Percentiles rank a stretch among this genome's conserved stretches.
Evolutionary conservation across 352 stramenopile species (phyloP).

Genomic region (Nothophytophthora sp.): DNA sequence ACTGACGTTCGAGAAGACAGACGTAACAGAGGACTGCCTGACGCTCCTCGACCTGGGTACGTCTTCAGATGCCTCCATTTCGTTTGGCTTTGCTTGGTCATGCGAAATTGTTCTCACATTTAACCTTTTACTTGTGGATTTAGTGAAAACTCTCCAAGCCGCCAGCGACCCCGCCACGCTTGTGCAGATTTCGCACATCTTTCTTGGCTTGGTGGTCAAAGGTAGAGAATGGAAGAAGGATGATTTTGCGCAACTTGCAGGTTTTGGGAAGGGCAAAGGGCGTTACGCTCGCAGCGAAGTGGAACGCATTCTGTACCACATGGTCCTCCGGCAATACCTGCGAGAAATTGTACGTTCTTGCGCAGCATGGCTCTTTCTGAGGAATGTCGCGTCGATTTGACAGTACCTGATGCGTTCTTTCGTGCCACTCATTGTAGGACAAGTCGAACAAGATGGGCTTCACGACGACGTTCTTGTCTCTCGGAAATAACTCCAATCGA

Average conservation of each 20-base stretch:
- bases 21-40: constrained; percentile 80
- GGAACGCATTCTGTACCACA: constrained; percentile 87
- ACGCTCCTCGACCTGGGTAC: constrained; percentile 61
- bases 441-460: constrained; percentile 84
- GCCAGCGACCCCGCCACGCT: constrained; percentile 66
- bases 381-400: neutral
- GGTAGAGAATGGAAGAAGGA: constrained; percentile 73
- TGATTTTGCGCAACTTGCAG: constrained; percentile 52
- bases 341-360: constrained; percentile 52
- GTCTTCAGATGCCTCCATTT: too few relatives aligned
- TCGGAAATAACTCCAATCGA: constrained; percentile 50
- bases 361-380: neutral
- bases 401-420: neutral
- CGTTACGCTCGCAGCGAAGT: constrained; percentile 79
- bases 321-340: constrained; percentile 86
- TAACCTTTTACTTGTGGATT: constrained; percentile 1
- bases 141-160: constrained; percentile 65
- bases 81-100: neutral
- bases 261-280: constrained; percentile 72
- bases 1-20: constrained; percentile 65
- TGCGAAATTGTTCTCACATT: neutral
- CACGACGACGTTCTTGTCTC: constrained; percentile 78
- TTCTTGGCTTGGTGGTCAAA: constrained; percentile 66
- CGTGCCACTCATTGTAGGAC: constrained; percentile 37
- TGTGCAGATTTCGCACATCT: constrained; percentile 75